Percentiles rank a stretch among this genome's conserved stretches.
These are phyloP conservation scores for Xylaria grammica DNA, from an alignment of 495 filamentous ascomycete genomes.

Conservation along the genomic window DNA sequence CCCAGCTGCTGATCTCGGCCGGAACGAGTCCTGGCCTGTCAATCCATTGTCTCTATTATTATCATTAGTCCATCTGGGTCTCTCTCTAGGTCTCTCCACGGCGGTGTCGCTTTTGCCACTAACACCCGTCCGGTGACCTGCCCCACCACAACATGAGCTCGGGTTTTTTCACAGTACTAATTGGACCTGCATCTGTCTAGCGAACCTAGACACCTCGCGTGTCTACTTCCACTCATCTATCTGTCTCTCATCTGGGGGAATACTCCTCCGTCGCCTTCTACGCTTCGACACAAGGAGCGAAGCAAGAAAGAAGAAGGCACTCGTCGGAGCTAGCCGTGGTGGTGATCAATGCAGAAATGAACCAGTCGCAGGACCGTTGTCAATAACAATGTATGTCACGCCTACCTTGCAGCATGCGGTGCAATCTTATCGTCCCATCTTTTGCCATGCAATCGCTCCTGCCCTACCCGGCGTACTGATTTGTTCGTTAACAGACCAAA, in stretches of 20 bases:
- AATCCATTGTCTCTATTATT: constrained; percentile 23
- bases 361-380: constrained; percentile 33
- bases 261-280: constrained; percentile 6
- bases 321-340: background rate
- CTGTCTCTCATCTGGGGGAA: constrained; percentile 20
- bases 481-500: constrained; percentile 30
- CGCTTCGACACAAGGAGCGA: constrained; percentile 16
- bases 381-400: constrained; percentile 42
- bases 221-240: constrained; percentile 12
- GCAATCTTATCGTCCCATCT: constrained; percentile 37
- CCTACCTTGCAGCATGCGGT: constrained; percentile 43
- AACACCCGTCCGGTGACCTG: constrained; percentile 44
- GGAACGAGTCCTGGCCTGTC: constrained; percentile 26
- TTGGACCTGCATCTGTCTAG: constrained; percentile 19
- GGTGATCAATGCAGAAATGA: constrained; percentile 32
- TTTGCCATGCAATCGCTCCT: constrained; percentile 10
- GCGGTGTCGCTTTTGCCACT: constrained; percentile 42
- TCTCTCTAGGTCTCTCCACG: constrained; percentile 22
- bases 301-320: constrained; percentile 9
- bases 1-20: constrained; percentile 26
- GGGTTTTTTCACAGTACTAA: constrained; percentile 31
- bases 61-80: constrained; percentile 24
- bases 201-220: background rate
- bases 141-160: constrained; percentile 40
- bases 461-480: constrained; percentile 26